Evolutionary conservation across 2,329 filamentous ascomycete genomes (phyloP), one percentile per base, ranked within the genome.

Genomic region (Pseudocercospora fijiensis): DNA sequence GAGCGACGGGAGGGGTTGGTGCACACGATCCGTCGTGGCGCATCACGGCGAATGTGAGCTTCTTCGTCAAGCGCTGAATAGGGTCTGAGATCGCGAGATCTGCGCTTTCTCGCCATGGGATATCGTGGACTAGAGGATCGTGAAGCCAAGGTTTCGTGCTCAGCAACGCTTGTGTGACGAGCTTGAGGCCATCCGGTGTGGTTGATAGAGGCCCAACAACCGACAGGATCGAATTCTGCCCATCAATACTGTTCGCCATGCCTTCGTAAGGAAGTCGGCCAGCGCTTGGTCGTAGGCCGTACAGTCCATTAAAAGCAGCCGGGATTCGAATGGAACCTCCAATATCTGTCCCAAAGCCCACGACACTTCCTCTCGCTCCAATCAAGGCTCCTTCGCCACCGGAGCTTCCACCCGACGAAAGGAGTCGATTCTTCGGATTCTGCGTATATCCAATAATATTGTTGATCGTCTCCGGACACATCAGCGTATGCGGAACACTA

Each of bases 131-230:
- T 0, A 87, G 76, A 0, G 89, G 88, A 72, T 91, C 89, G 66
- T 84, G 77, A 1, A 86, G 75, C 89, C 89, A 91, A 0, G 89
- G 89, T 59, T 85, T 70, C 30, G 82, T 82, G 11, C 78, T 78
- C 1, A 92, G 76, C 1, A 90, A 72, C 0, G 83, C 77, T 69
- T 85, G 82, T 1, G 86, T 80, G 1, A 87, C 71, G 2, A 90
- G 75, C 43, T 81, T 81, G 11, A 90, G 70, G 0, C 82, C 83
- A 1, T 80, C 78, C 1, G 83, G 76, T 0, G 83, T 86, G 0
- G 83, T 84, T 0, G 84, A 84, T 13, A 92, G 73, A 0, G 87
- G 86, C 0, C 88, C 89, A 11, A 88, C 82, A 1, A 88, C 85
- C 0, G 85, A 88, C 1, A 85, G 77, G 30, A 89, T 80, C 0